These are phyloP conservation scores for Lactarius vividus DNA, from an alignment of 768 basidiomycete species.

Conservation along the genomic window DNA sequence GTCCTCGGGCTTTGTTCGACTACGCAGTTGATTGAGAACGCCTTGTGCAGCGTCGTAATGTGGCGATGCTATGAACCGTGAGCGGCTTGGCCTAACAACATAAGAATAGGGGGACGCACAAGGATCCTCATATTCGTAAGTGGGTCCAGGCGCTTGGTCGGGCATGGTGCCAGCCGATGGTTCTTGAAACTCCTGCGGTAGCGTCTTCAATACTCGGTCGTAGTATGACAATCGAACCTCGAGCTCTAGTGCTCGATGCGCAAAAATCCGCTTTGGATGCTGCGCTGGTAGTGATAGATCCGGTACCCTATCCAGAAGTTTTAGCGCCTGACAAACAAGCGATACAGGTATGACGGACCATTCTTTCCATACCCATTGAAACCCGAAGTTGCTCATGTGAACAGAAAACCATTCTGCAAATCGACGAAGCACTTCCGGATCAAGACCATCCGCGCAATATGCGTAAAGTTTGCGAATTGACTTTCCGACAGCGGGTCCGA, in stretches of 20 bases:
- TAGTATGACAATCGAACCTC: slow-evolving; percentile 92
- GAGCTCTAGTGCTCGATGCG: slow-evolving; percentile 81
- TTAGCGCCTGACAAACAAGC: slow-evolving; percentile 5
- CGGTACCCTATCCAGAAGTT: slow-evolving; percentile 60
- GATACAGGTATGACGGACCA: slow-evolving; percentile 55
- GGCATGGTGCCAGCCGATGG: slow-evolving; percentile 62
- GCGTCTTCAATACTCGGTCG: slow-evolving; percentile 85
- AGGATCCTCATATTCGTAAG: slow-evolving; percentile 81
- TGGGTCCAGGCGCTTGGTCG: slow-evolving; percentile 70
- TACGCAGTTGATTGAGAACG: slow-evolving; percentile 77
- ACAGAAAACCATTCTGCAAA: slow-evolving; percentile 95
- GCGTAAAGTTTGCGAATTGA: slow-evolving; percentile 85
- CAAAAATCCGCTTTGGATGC: slow-evolving; percentile 87
- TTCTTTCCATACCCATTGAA: slow-evolving; percentile 99
- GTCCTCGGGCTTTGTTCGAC: slow-evolving; percentile 75
- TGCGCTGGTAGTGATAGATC: slow-evolving; percentile 70
- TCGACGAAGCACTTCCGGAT: slow-evolving; percentile 76
- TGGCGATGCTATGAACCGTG: slow-evolving; percentile 52
- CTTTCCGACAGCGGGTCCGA: slow-evolving; percentile 95
- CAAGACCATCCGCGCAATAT: slow-evolving; percentile 78
- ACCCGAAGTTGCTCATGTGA: slow-evolving; percentile 97
- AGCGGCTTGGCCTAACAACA: not conserved
- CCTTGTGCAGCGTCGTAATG: slow-evolving; percentile 78
- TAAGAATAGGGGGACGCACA: slow-evolving; percentile 41
- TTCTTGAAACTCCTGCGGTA: slow-evolving; percentile 78